Conservation (phyloP, 345 rosid genomes). For the Microthlaspi erraticum region DNA sequence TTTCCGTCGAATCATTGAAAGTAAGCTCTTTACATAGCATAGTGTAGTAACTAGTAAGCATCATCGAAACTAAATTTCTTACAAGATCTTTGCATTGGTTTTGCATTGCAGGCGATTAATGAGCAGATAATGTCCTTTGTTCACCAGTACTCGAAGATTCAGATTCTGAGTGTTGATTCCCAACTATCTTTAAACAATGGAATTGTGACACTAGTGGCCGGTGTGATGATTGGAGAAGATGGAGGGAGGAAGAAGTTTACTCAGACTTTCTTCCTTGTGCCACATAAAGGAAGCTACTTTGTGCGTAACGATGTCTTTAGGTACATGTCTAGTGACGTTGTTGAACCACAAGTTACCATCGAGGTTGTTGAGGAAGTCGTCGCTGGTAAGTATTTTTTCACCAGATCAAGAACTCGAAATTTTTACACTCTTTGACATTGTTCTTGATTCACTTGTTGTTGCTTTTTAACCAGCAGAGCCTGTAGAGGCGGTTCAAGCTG, state of each 20-base stretch:
- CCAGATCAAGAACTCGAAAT: conserved; percentile 1
- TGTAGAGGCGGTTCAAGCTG: conserved; percentile 28
- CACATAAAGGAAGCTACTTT: conserved; percentile 64
- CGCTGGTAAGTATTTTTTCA: not conserved
- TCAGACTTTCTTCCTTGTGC: conserved; percentile 79
- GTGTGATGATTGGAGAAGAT: conserved; percentile 60
- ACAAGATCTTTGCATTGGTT: not conserved
- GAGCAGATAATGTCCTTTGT: conserved; percentile 67
- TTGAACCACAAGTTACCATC: conserved; percentile 31
- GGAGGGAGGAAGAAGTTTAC: conserved; percentile 53
- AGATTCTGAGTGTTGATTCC: conserved; percentile 68
- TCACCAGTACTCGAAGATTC: conserved; percentile 53
- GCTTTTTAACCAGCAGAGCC: conserved; percentile 23
- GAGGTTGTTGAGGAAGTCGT: conserved; percentile 40
- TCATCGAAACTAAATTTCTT: not conserved
- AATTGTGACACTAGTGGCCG: conserved; percentile 69
- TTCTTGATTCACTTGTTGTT: not conserved
- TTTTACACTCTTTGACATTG: conserved; percentile 11
- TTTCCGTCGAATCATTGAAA: conserved; percentile 52
- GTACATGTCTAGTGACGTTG: conserved; percentile 51
- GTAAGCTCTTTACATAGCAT: conserved; percentile 47
- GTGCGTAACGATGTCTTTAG: conserved; percentile 78
- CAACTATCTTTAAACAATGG: conserved; percentile 58
- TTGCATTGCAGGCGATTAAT: conserved; percentile 59
- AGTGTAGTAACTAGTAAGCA: not conserved